Percentiles rank a stretch among this genome's conserved stretches.
Conservation (phyloP, 106 monocot species). For the Apostasia shenzhenica region DNA sequence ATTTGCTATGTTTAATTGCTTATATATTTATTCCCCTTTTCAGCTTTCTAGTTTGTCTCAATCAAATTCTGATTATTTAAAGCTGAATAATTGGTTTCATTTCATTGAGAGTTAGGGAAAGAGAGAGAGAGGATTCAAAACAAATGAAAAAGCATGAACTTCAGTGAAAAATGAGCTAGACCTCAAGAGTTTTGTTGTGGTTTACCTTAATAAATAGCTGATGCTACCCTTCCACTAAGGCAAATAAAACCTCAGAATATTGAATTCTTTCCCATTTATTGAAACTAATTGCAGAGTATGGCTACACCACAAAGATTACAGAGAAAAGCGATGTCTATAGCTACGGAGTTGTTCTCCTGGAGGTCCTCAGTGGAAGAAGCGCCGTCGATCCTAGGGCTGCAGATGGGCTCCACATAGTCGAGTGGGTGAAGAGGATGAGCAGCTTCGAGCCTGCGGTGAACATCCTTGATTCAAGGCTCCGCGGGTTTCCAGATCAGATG, state of each 20-base stretch:
- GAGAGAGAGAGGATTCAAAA: too few species aligned
- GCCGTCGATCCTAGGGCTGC: constrained; percentile 54
- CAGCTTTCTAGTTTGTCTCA: too few species aligned
- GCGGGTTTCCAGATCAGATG: constrained; percentile 61
- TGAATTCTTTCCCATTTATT: background rate
- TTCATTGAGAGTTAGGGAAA: too few species aligned
- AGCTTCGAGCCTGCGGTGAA: constrained; percentile 55
- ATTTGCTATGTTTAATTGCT: too few species aligned
- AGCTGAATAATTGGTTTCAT: too few species aligned
- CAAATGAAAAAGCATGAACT: too few species aligned
- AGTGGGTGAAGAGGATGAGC: constrained; percentile 92
- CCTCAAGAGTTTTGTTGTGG: background rate
- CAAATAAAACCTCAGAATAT: background rate
- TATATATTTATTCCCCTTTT: too few species aligned
- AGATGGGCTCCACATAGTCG: constrained; percentile 78
- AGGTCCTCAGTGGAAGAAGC: constrained; percentile 81
- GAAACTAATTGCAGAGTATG: constrained; percentile 54
- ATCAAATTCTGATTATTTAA: too few species aligned
- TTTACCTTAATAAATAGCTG: too few species aligned
- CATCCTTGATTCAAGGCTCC: constrained; percentile 65
- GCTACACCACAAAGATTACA: constrained; percentile 82
- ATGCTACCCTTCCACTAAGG: background rate
- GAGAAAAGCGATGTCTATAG: constrained; percentile 99
- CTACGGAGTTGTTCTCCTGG: constrained; percentile 91
- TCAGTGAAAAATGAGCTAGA: too few species aligned